Evolutionary conservation across 2,329 filamentous ascomycete genomes (phyloP), one percentile per base, ranked within the genome.

Genomic region (Fusarium sp.): DNA sequence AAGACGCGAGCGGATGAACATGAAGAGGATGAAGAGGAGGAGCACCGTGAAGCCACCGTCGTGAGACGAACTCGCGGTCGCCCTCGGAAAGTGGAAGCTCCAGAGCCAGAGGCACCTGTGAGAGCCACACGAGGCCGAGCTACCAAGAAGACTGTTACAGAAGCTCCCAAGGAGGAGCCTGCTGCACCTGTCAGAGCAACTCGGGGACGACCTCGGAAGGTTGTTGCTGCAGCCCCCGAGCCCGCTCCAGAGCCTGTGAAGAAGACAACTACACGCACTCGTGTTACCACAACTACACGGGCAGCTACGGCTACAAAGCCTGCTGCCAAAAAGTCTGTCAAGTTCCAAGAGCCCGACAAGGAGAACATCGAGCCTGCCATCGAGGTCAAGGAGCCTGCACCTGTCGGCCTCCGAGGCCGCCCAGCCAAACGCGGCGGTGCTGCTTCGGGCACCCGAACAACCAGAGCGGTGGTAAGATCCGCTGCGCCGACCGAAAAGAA

Each of bases 301-400:
- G 71, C 79, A 17, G 80, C 82, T 36, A 70, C 77, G 3, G 79
- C 80, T 38, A 78, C 80, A 24, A 88, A 85, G 80, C 80, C 87
- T 20, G 82, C 84, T 6, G 80, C 84, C 36, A 91, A 89, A 83
- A 92, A 91, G 83, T 86, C 84, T 4, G 90, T 92, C 76, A 90
- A 88, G 66, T 92, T 92, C 79, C 86, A 91, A 77, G 89, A 90
- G 74, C 88, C 88, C 4, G 90, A 91, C 78, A 92, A 92, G 81
- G 90, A 92, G 78, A 92, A 92, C 72, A 81, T 90, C 40, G 79
- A 84, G 22, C 88, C 88, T 16, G 74, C 80, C 4, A 62, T 79
- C 24, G 83, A 81, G 64, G 71, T 77, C 31, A 86, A 86, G 77
- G 77, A 80, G 56, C 70, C 81, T 51, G 71, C 78, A 36, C 61